A percentile compares a stretch with the other conserved stretches of the same genome.
These are phyloP conservation scores for Monilinia fructigena DNA, from an alignment of 2,329 filamentous ascomycete species.

Conservation along the genomic window DNA sequence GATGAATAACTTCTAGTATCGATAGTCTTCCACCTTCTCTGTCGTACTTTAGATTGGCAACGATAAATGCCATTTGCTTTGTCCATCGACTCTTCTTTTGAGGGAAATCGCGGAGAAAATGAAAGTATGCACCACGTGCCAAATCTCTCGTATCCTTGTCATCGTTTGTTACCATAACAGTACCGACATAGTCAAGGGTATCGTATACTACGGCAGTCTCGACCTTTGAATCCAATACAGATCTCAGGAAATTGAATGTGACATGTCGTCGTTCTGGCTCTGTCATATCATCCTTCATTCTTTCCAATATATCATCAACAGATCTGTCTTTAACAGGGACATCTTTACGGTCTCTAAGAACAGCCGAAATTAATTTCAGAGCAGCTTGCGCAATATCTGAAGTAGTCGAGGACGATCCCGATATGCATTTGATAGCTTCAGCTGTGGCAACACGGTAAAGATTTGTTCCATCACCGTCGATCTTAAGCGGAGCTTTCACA, in stretches of 20 bases:
- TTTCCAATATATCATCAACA: conserved; percentile 77
- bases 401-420: conserved; percentile 72
- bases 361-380: conserved; percentile 80
- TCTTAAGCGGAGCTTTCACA: conserved; percentile 74
- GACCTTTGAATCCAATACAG: conserved; percentile 80
- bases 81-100: conserved; percentile 86
- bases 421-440: conserved; percentile 80
- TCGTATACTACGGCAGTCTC: conserved; percentile 89
- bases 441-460: conserved; percentile 75
- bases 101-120: conserved; percentile 92
- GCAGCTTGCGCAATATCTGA: conserved; percentile 84
- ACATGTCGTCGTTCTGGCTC: conserved; percentile 90
- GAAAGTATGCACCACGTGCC: conserved; percentile 85
- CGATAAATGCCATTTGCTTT: conserved; percentile 84
- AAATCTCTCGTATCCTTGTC: conserved; percentile 84
- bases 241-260: conserved; percentile 90
- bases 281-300: conserved; percentile 83
- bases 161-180: conserved; percentile 94
- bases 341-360: conserved; percentile 77
- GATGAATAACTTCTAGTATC: conserved; percentile 86
- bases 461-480: conserved; percentile 58
- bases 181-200: conserved; percentile 81
- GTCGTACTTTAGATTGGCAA: conserved; percentile 88
- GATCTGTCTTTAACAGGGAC: conserved; percentile 77
- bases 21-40: conserved; percentile 86